These are phyloP conservation scores for Penicilliopsis zonata DNA, from an alignment of 495 filamentous ascomycete species.

Conservation along the genomic window DNA sequence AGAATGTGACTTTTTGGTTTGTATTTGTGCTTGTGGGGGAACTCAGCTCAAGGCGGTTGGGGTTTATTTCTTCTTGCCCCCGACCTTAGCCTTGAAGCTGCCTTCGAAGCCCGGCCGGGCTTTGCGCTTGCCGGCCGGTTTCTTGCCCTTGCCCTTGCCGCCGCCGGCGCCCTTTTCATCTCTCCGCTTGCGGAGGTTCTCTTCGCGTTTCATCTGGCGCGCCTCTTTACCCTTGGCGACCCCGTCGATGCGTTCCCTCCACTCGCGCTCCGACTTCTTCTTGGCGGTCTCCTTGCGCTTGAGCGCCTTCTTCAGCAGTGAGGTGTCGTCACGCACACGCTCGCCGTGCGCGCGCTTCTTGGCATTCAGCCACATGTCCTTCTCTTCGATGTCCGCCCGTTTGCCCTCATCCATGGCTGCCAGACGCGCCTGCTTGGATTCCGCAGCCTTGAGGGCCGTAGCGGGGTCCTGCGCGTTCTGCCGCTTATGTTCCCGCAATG, in stretches of 20 bases:
- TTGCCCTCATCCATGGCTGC: conserved; percentile 61
- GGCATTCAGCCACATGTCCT: conserved; percentile 88
- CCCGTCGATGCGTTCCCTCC: conserved; percentile 68
- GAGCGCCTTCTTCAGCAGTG: conserved; percentile 84
- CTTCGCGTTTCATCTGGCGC: conserved; percentile 77
- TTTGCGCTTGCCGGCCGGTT: conserved; percentile 46
- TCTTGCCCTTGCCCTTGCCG: conserved; percentile 45
- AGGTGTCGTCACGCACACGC: conserved; percentile 77
- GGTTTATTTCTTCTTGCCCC: conserved; percentile 31
- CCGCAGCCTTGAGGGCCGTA: conserved; percentile 55
- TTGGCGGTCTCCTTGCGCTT: conserved; percentile 87
- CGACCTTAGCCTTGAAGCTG: conserved; percentile 55
- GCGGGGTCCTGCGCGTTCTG: conserved; percentile 72
- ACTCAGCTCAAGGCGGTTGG: too few relatives aligned
- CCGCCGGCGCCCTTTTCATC: conserved; percentile 61
- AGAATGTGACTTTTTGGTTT: too few relatives aligned
- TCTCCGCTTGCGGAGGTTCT: conserved; percentile 71
- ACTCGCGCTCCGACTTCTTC: conserved; percentile 80
- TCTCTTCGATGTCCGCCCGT: conserved; percentile 75
- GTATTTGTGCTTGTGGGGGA: too few relatives aligned
- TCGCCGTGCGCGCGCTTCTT: conserved; percentile 82
- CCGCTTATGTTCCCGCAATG: conserved; percentile 49
- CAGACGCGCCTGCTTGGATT: conserved; percentile 63
- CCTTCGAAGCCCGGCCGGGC: conserved; percentile 82
- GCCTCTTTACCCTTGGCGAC: conserved; percentile 65